These are phyloP conservation scores for Sphaerosporella brunnea DNA, from an alignment of 495 filamentous ascomycete species.

Conservation along the genomic window DNA sequence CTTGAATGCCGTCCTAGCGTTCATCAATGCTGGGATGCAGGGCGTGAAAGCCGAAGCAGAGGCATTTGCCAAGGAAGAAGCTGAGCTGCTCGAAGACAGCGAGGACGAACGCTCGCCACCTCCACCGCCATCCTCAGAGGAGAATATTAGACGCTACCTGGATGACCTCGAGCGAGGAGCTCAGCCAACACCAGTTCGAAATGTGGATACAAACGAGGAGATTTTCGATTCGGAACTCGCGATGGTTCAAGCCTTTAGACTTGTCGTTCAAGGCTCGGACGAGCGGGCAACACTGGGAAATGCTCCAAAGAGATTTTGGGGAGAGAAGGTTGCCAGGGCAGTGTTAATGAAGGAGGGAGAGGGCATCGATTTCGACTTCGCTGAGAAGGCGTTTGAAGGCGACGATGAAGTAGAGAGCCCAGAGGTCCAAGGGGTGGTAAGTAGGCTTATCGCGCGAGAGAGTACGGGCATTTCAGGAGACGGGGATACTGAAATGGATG, in stretches of 20 bases:
- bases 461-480: too few relatives aligned
- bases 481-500: constrained; percentile 9
- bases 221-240: constrained; percentile 15
- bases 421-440: too few relatives aligned
- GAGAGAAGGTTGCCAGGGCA: constrained; percentile 39
- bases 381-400: constrained; percentile 40
- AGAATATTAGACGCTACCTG: constrained; percentile 11
- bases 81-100: constrained; percentile 6
- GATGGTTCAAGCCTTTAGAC: constrained; percentile 15
- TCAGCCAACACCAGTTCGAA: constrained; percentile 5
- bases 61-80: constrained; percentile 6
- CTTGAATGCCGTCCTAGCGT: constrained; percentile 13
- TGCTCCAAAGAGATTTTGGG: constrained; percentile 41
- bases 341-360: constrained; percentile 44
- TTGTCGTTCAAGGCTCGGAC: background rate
- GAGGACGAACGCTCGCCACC: background rate
- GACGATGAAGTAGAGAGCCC: constrained; percentile 10
- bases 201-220: constrained; percentile 15
- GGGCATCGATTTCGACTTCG: constrained; percentile 39
- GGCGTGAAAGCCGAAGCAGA: constrained; percentile 12
- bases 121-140: background rate
- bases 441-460: too few relatives aligned
- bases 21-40: constrained; percentile 11
- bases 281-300: background rate
- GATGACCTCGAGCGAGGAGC: constrained; percentile 11